Evolutionary conservation across 2,329 filamentous ascomycete genomes (phyloP).

Genomic region (Fusarium palustre): DNA sequence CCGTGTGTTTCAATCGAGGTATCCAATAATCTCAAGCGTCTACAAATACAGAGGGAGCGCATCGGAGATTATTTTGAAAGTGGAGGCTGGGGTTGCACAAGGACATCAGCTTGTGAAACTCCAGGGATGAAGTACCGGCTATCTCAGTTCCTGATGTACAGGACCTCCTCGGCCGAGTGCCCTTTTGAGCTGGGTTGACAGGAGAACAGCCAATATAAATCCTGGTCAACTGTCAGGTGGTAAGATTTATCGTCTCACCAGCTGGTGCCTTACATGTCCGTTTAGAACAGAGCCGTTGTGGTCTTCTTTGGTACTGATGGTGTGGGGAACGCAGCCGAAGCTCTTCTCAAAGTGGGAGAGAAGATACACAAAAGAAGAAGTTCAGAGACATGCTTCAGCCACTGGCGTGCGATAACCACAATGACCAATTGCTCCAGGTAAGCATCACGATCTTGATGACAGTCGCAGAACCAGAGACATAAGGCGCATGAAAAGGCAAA

Average conservation of each 20-base stretch:
- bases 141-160: slow-evolving; percentile 22
- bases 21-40: slow-evolving; percentile 2
- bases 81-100: slow-evolving; percentile 32
- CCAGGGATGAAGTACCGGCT: slow-evolving; percentile 17
- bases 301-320: slow-evolving; percentile 16
- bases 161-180: slow-evolving; percentile 11
- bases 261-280: slow-evolving; percentile 42
- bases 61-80: slow-evolving; percentile 39
- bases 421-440: background rate
- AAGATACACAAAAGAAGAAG: background rate
- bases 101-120: slow-evolving; percentile 30
- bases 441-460: background rate
- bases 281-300: slow-evolving; percentile 15
- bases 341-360: background rate
- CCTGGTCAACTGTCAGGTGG: slow-evolving; percentile 27
- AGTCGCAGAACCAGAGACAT: background rate
- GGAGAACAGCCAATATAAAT: slow-evolving; percentile 28
- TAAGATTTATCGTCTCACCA: slow-evolving; percentile 30
- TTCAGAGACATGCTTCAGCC: background rate
- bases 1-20: slow-evolving; percentile 8
- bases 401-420: background rate
- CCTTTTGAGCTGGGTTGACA: slow-evolving; percentile 24
- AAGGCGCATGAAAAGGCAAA: background rate
- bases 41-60: slow-evolving; percentile 12
- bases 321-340: background rate